phyloP scores from a whole-genome alignment of 2,329 filamentous ascomycete species.

The Truncatella angustata region DNA sequence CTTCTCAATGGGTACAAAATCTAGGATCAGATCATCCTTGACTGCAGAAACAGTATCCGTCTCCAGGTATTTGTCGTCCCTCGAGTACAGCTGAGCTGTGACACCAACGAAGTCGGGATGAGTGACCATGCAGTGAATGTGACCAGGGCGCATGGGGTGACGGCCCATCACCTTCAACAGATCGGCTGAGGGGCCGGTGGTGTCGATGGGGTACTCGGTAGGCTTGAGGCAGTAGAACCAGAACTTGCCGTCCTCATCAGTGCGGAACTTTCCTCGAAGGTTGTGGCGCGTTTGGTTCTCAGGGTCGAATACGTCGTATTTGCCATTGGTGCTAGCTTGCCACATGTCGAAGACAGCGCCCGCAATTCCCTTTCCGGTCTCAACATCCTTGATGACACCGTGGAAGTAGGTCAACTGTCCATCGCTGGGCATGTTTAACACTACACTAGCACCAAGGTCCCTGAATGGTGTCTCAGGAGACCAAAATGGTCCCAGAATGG shows the following conservation, averaged over 20 bases:
- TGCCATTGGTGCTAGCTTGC: conserved; percentile 57
- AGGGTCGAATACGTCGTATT: conserved; percentile 8
- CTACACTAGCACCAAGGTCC: conserved; percentile 56
- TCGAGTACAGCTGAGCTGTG: conserved; percentile 65
- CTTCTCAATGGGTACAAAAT: conserved; percentile 29
- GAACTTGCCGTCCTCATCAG: conserved; percentile 7
- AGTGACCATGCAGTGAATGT: conserved; percentile 31
- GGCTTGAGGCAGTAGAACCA: conserved; percentile 9
- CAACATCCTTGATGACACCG: conserved; percentile 47
- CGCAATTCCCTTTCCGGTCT: conserved; percentile 52
- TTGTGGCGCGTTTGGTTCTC: conserved; percentile 9
- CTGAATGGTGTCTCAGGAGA: conserved; percentile 57
- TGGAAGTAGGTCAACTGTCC: conserved; percentile 67
- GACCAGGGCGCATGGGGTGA: neutral
- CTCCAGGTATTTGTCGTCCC: conserved; percentile 54
- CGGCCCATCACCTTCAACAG: conserved; percentile 25
- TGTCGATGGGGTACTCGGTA: conserved; percentile 8
- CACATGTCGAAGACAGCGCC: conserved; percentile 59
- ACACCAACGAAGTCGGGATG: conserved; percentile 54
- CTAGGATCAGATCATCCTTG: conserved; percentile 37
- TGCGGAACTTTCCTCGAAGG: conserved; percentile 10
- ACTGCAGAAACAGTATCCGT: conserved; percentile 40
- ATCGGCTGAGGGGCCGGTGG: conserved; percentile 32
- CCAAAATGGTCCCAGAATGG: conserved; percentile 73
- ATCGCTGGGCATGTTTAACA: conserved; percentile 45